phyloP scores from a whole-genome alignment of 257 asterid genomes.

The Petunia secreta region DNA sequence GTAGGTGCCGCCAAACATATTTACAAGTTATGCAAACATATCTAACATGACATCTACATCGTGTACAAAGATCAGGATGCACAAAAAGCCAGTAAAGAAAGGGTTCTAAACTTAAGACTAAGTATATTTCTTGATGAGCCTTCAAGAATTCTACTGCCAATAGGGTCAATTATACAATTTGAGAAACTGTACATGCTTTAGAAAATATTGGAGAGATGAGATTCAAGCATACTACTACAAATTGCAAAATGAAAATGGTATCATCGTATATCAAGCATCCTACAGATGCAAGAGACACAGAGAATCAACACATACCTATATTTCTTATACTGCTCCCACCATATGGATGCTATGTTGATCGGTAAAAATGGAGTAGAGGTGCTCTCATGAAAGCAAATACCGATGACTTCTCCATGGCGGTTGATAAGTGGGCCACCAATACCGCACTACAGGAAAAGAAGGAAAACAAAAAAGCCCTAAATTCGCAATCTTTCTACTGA shows the following conservation, averaged over 20 bases:
- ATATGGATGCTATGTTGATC: constrained; percentile 10
- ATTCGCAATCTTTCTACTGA: background rate
- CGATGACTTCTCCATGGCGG: constrained; percentile 25
- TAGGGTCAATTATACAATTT: background rate
- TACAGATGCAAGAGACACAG: background rate
- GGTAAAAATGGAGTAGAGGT: constrained; percentile 15
- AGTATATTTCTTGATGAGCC: too few relatives aligned
- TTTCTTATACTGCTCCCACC: constrained; percentile 28
- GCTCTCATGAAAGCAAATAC: constrained; percentile 8
- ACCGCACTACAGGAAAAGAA: constrained; percentile 22
- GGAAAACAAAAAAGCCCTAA: background rate
- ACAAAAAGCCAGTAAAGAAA: too few relatives aligned
- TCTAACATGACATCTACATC: too few relatives aligned
- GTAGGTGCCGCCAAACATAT: too few relatives aligned
- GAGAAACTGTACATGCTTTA: background rate
- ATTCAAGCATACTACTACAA: background rate
- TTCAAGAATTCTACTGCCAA: too few relatives aligned
- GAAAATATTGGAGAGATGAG: background rate
- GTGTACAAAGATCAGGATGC: too few relatives aligned
- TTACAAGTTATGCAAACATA: too few relatives aligned
- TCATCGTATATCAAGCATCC: background rate
- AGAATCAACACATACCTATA: background rate
- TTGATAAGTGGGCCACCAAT: constrained; percentile 28
- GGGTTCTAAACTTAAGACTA: too few relatives aligned
- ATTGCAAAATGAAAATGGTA: background rate